A percentile compares a stretch with the other conserved stretches of the same genome.
Evolutionary conservation across 2,329 filamentous ascomycete genomes (phyloP).

Genomic region (Clonostachys sp.): DNA sequence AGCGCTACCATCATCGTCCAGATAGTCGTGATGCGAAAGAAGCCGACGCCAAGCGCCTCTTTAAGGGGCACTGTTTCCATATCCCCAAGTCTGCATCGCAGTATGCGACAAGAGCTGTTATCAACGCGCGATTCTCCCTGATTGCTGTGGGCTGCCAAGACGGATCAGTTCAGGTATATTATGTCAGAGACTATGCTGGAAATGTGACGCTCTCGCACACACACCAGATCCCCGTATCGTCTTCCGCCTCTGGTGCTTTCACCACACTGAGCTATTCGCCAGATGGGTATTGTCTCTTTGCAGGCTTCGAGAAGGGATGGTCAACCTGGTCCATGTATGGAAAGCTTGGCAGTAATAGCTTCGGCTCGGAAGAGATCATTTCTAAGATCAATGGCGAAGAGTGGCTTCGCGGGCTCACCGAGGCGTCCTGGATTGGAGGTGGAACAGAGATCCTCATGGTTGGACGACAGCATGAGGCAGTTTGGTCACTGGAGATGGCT

Average conservation of each 20-base stretch:
- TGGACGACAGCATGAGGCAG: conserved; percentile 64
- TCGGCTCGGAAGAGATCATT: conserved; percentile 62
- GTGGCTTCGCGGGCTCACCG: conserved; percentile 76
- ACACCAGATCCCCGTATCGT: conserved; percentile 65
- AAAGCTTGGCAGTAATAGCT: conserved; percentile 81
- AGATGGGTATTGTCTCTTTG: conserved; percentile 94
- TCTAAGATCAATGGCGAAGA: conserved; percentile 67
- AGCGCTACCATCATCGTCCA: conserved; percentile 40
- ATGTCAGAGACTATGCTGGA: conserved; percentile 85
- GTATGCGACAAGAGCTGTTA: conserved; percentile 68
- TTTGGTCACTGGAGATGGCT: conserved; percentile 90
- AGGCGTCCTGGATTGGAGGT: conserved; percentile 81
- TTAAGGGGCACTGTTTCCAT: conserved; percentile 90
- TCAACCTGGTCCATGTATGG: conserved; percentile 97
- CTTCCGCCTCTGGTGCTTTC: conserved; percentile 62
- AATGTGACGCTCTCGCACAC: conserved; percentile 86
- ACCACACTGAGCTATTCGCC: conserved; percentile 82
- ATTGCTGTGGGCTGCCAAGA: conserved; percentile 81
- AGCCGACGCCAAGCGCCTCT: conserved; percentile 61
- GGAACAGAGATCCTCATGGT: conserved; percentile 82
- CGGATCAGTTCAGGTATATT: conserved; percentile 83
- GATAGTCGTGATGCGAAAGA: conserved; percentile 35
- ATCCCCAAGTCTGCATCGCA: conserved; percentile 55
- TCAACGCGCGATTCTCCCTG: conserved; percentile 93
- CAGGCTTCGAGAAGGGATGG: conserved; percentile 90